Evolutionary conservation across 352 stramenopile species (phyloP).

Genomic region (Pythium coloratum): DNA sequence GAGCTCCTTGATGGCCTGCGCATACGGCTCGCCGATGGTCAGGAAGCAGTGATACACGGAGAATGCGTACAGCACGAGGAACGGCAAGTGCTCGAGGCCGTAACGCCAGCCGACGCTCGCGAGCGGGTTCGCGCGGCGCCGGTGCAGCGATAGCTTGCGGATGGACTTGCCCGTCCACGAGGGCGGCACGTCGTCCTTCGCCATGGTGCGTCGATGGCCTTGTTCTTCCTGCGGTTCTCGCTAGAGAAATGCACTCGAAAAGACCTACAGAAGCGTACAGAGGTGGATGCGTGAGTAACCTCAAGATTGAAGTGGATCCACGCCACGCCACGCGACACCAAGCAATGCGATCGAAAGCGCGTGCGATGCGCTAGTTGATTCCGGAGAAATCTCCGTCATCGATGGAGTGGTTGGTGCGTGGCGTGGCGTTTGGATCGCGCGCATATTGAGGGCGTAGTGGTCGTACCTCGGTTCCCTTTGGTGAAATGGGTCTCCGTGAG

Average conservation of each 20-base stretch:
- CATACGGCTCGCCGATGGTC: slow-evolving; percentile 49
- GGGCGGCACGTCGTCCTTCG: slow-evolving; percentile 26
- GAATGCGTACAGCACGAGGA: slow-evolving; percentile 48
- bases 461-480: slow-evolving; percentile 6
- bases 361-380: neutral
- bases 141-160: slow-evolving; percentile 46
- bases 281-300: neutral
- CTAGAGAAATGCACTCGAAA: slow-evolving; percentile 4
- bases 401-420: neutral
- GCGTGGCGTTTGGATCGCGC: neutral
- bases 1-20: slow-evolving; percentile 70
- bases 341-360: slow-evolving; percentile 10
- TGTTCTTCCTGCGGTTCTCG: neutral
- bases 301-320: neutral
- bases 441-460: neutral
- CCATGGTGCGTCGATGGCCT: slow-evolving; percentile 18
- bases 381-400: neutral
- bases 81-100: slow-evolving; percentile 48
- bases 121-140: slow-evolving; percentile 38
- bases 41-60: slow-evolving; percentile 43
- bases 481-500: slow-evolving; percentile 6
- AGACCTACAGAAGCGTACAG: neutral
- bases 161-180: slow-evolving; percentile 48
- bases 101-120: slow-evolving; percentile 29
- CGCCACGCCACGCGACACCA: neutral